Percentiles rank a stretch among this genome's conserved stretches.
These are phyloP conservation scores for Scutellaria barbata DNA, from an alignment of 257 asterid species.

Conservation along the genomic window DNA sequence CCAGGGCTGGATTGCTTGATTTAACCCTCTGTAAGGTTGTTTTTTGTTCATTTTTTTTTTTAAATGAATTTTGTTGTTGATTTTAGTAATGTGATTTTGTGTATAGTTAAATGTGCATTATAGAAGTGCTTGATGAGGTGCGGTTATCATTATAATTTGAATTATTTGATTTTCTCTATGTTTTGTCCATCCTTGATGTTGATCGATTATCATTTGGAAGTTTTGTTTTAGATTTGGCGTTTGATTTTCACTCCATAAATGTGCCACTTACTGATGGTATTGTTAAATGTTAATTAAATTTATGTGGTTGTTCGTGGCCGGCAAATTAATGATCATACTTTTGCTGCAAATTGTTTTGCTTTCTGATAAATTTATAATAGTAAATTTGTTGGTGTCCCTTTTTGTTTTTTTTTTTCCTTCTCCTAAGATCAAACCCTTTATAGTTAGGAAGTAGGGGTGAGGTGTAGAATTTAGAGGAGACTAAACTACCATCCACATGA, in stretches of 20 bases:
- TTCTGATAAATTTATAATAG: neutral
- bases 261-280: neutral
- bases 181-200: conserved; percentile 1
- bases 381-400: too few relatives aligned
- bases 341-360: neutral
- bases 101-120: neutral
- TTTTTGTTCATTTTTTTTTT: neutral
- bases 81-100: conserved; percentile 9
- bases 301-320: too few relatives aligned
- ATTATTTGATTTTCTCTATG: neutral
- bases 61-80: neutral
- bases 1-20: conserved; percentile 42
- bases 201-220: neutral
- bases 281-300: too few relatives aligned
- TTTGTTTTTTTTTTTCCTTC: too few relatives aligned
- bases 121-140: conserved; percentile 7
- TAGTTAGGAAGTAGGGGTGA: too few relatives aligned
- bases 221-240: neutral
- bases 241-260: conserved; percentile 2
- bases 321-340: too few relatives aligned
- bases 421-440: too few relatives aligned
- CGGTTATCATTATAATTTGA: neutral
- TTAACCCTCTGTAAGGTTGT: conserved; percentile 42
- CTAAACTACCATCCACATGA: too few relatives aligned
- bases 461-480: too few relatives aligned